phyloP scores from a whole-genome alignment of 2,329 filamentous ascomycete species.

The Torrubiellomyces zombiae region DNA sequence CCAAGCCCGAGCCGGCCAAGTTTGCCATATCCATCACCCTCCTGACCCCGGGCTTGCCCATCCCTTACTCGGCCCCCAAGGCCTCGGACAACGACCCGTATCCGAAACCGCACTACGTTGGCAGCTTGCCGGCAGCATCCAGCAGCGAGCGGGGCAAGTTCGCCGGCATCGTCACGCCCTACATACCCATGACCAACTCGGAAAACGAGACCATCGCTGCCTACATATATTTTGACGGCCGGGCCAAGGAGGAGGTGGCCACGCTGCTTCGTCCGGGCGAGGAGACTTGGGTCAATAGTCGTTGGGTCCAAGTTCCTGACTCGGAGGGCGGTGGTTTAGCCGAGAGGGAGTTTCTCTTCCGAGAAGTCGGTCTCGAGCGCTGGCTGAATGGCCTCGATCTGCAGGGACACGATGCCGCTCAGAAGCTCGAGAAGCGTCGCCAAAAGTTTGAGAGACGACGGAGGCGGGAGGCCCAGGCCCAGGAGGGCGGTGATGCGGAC shows the following conservation, averaged over 20 bases:
- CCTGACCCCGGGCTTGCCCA: constrained; percentile 70
- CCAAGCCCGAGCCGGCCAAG: constrained; percentile 79
- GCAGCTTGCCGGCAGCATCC: constrained; percentile 42
- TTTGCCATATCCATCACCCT: constrained; percentile 98
- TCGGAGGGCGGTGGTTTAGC: constrained; percentile 85
- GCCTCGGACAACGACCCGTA: constrained; percentile 58
- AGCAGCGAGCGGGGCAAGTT: constrained; percentile 28
- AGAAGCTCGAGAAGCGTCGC: constrained; percentile 76
- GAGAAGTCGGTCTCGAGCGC: constrained; percentile 85
- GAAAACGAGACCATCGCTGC: constrained; percentile 95
- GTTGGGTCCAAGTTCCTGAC: constrained; percentile 90
- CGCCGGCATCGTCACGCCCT: constrained; percentile 53
- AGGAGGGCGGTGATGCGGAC: constrained; percentile 16
- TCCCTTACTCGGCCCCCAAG: constrained; percentile 86
- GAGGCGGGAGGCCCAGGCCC: constrained; percentile 39
- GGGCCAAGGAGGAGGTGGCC: constrained; percentile 90
- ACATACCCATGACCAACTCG: constrained; percentile 81
- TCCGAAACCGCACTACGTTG: constrained; percentile 69
- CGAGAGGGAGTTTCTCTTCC: constrained; percentile 91
- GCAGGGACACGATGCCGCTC: constrained; percentile 80
- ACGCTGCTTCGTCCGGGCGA: constrained; percentile 83
- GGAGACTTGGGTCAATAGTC: constrained; percentile 97
- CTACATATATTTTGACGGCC: constrained; percentile 97
- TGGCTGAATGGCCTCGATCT: constrained; percentile 95
- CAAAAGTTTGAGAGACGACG: constrained; percentile 60